Percentiles rank a stretch among this genome's conserved stretches.
Evolutionary conservation across 805 yeast genomes (phyloP).

Genomic region (Teunomyces funiuensis): DNA sequence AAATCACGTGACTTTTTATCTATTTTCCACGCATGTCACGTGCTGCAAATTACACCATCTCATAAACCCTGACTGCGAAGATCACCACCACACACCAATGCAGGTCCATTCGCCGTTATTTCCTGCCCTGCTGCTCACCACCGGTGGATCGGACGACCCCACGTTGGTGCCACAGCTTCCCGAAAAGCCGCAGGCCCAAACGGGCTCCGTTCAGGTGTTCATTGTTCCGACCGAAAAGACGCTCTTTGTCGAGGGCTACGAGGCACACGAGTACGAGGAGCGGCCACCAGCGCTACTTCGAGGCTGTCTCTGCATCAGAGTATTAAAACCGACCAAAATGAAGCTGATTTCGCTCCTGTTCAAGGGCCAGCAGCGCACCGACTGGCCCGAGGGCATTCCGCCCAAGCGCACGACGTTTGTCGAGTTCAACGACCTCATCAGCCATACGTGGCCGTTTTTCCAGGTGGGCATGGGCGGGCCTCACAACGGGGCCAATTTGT

Average conservation of each 20-base stretch:
- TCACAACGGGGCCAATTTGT: slow-evolving; percentile 51
- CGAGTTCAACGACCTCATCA: slow-evolving; percentile 65
- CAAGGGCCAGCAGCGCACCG: slow-evolving; percentile 73
- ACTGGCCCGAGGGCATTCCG: slow-evolving; percentile 98
- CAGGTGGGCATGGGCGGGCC: slow-evolving; percentile 21
- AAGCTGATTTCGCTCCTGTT: slow-evolving; percentile 62
- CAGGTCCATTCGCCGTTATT: slow-evolving; percentile 22
- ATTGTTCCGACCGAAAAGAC: slow-evolving; percentile 77
- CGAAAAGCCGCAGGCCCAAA: slow-evolving; percentile 56
- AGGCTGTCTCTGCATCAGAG: slow-evolving; percentile 71
- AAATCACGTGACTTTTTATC: not conserved
- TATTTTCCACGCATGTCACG: too few species aligned
- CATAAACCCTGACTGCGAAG: not conserved
- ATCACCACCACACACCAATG: not conserved
- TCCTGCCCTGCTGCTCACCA: slow-evolving; percentile 21
- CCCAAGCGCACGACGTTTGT: slow-evolving; percentile 69
- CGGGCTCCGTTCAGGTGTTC: slow-evolving; percentile 67
- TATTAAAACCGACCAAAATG: slow-evolving; percentile 69
- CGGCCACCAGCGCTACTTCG: slow-evolving; percentile 78
- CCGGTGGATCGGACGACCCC: slow-evolving; percentile 2
- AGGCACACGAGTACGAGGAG: slow-evolving; percentile 56
- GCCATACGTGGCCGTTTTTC: slow-evolving; percentile 92
- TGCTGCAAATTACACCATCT: not conserved
- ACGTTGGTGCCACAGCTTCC: slow-evolving; percentile 44
- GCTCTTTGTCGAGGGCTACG: slow-evolving; percentile 80